Evolutionary conservation across 768 basidiomycete species (phyloP).

Genomic region (Amylocystis lapponica): DNA sequence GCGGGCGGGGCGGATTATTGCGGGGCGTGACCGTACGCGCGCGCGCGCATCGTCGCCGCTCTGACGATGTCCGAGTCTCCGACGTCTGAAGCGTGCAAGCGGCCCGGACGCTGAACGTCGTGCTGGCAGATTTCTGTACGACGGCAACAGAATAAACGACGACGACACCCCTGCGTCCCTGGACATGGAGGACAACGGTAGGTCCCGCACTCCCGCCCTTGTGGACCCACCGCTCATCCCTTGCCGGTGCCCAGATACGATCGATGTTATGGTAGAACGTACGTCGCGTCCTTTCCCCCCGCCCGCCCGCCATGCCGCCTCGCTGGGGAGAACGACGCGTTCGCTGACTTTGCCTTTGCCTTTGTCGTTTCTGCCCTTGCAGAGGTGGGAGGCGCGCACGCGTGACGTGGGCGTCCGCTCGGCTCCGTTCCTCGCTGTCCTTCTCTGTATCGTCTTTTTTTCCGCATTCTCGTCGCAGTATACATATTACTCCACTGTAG

Average conservation of each 20-base stretch:
- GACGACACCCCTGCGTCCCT: conserved; percentile 82
- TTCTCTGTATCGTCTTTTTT: neutral
- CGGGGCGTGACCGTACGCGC: too few relatives aligned
- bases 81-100: too few relatives aligned
- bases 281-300: conserved; percentile 27
- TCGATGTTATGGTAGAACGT: conserved; percentile 98
- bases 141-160: conserved; percentile 79
- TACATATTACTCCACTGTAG: conserved; percentile 2
- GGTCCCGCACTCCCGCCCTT: conserved; percentile 15
- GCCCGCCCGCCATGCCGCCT: neutral
- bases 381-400: conserved; percentile 28
- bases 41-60: too few relatives aligned
- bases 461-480: neutral
- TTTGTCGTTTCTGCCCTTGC: conserved; percentile 2
- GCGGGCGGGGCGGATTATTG: neutral
- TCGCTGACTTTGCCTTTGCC: conserved; percentile 3
- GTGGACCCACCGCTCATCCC: neutral
- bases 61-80: too few relatives aligned
- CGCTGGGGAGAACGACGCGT: too few relatives aligned
- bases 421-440: conserved; percentile 3
- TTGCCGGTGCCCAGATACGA: conserved; percentile 53
- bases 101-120: neutral
- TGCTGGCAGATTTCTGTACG: conserved; percentile 78
- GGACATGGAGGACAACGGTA: conserved; percentile 89
- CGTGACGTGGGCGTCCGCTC: conserved; percentile 6